Evolutionary conservation across 768 basidiomycete genomes (phyloP).

Genomic region (Tulasnella sp.): DNA sequence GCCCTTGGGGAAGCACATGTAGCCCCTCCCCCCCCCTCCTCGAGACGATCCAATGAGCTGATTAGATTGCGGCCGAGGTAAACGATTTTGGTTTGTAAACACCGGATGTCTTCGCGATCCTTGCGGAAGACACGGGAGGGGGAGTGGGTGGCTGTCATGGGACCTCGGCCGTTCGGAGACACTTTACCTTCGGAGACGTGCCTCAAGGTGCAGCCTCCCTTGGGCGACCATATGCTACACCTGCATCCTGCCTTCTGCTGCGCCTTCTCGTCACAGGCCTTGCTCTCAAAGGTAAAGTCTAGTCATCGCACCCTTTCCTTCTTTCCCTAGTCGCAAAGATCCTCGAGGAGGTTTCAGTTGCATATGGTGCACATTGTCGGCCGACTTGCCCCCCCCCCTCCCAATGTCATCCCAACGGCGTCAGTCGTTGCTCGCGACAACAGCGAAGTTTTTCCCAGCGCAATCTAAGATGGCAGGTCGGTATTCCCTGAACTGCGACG

Average conservation of each 20-base stretch:
- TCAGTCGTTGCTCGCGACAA: not conserved
- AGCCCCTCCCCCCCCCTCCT: not conserved
- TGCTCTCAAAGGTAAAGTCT: not conserved
- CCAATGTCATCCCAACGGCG: not conserved
- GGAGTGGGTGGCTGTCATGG: constrained; percentile 9
- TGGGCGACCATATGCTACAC: not conserved
- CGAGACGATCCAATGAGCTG: not conserved
- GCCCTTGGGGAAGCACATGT: not conserved
- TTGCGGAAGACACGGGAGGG: constrained; percentile 4
- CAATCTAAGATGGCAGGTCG: not conserved
- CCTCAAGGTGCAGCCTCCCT: constrained; percentile 3
- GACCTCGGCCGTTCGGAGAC: constrained; percentile 3
- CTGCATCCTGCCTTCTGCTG: constrained; percentile 7
- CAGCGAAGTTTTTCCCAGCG: not conserved
- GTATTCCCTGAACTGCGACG: not conserved
- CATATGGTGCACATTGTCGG: not conserved
- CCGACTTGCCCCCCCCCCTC: not conserved
- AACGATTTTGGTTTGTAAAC: not conserved
- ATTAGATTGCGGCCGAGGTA: not conserved
- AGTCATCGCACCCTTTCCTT: not conserved
- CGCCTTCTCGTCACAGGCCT: not conserved
- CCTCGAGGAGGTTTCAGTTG: not conserved
- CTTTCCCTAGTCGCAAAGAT: not conserved
- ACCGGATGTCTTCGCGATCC: not conserved
- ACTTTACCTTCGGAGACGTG: not conserved